Percentiles rank a stretch among this genome's conserved stretches.
Conservation (phyloP, 805 yeast species). For the Myxozyma mucilagina region DNA sequence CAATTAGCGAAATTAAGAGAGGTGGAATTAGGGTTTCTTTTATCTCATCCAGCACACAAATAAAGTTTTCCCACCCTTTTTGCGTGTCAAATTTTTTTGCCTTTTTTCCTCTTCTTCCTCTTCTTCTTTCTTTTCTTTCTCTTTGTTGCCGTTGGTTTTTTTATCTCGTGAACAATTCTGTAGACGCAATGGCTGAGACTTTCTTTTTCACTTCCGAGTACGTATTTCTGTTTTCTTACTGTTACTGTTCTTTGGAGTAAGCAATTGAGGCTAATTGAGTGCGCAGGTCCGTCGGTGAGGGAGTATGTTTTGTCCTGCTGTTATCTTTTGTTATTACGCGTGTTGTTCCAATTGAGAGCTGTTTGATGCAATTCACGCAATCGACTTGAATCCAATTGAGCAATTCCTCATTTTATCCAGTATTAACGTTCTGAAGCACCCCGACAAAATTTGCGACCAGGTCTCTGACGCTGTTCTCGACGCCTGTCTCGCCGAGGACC, state of each 20-base stretch:
- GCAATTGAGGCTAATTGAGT: conserved; percentile 4
- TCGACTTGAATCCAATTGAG: too few relatives aligned
- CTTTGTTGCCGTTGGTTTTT: background rate
- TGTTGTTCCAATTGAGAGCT: too few relatives aligned
- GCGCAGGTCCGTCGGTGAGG: conserved; percentile 61
- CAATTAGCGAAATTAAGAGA: background rate
- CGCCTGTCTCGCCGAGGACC: conserved; percentile 94
- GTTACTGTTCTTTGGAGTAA: background rate
- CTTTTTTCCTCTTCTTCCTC: background rate
- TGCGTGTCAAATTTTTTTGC: too few relatives aligned
- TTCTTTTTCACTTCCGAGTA: conserved; percentile 67
- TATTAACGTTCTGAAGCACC: conserved; percentile 38
- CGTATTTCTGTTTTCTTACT: conserved; percentile 15
- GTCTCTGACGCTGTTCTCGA: conserved; percentile 97
- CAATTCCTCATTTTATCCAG: background rate
- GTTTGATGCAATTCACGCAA: too few relatives aligned
- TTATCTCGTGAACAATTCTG: background rate
- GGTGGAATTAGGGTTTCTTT: background rate
- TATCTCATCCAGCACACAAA: background rate
- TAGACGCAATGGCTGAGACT: conserved; percentile 42
- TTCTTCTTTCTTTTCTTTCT: background rate
- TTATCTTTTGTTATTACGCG: too few relatives aligned
- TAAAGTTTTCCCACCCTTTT: background rate
- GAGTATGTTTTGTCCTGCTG: conserved; percentile 37
- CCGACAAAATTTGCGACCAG: conserved; percentile 80